A percentile compares a stretch with the other conserved stretches of the same genome.
Evolutionary conservation across 352 stramenopile genomes (phyloP).

Genomic region (Blastocystis sp.): DNA sequence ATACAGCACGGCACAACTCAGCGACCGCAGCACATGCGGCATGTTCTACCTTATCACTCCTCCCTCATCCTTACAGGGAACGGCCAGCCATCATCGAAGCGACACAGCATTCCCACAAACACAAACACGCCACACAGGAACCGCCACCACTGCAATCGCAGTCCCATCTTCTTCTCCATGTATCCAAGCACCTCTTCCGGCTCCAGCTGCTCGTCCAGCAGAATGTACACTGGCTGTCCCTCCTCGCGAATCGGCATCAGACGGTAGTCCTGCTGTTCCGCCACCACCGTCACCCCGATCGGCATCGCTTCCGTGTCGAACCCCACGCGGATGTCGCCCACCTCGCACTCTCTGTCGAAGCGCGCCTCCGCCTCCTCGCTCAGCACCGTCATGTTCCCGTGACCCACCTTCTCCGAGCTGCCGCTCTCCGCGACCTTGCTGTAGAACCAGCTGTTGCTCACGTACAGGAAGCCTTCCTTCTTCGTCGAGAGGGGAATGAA

Average conservation of each 20-base stretch:
- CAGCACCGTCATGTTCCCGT: slow-evolving; percentile 27
- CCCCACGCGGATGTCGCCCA: slow-evolving; percentile 21
- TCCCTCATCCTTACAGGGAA: too few relatives aligned
- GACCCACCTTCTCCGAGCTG: not conserved
- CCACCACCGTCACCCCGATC: slow-evolving; percentile 6
- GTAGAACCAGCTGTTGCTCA: slow-evolving; percentile 14
- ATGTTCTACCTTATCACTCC: too few relatives aligned
- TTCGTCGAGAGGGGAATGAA: not conserved
- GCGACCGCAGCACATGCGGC: not conserved
- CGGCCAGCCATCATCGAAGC: not conserved
- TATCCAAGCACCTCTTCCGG: not conserved
- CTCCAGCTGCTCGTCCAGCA: not conserved
- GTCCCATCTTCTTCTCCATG: not conserved
- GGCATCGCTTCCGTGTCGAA: slow-evolving; percentile 25
- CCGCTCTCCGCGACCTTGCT: not conserved
- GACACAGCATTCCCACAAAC: slow-evolving; percentile 28
- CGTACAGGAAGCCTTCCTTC: slow-evolving; percentile 2
- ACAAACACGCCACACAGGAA: not conserved
- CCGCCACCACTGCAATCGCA: not conserved
- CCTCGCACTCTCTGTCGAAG: not conserved
- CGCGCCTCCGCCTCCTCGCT: not conserved
- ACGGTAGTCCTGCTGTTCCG: slow-evolving; percentile 9
- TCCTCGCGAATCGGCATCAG: slow-evolving; percentile 44
- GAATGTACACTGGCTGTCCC: not conserved
- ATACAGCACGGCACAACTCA: slow-evolving; percentile 10